A percentile compares a stretch with the other conserved stretches of the same genome.
These are phyloP conservation scores for Lentinula edodes DNA, from an alignment of 768 basidiomycete species.

Conservation along the genomic window DNA sequence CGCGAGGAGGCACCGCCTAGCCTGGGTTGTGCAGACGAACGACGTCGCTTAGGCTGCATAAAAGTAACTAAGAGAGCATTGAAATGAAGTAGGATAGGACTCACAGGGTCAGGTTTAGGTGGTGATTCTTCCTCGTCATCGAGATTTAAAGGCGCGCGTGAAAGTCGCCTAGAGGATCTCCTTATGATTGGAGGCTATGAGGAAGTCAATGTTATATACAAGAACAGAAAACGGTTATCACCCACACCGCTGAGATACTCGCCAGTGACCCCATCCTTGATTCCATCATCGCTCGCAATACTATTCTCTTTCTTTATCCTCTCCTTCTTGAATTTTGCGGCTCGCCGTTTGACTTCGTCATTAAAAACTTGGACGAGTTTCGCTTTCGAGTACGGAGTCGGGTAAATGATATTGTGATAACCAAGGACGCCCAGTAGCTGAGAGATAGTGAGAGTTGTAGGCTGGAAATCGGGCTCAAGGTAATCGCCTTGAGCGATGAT, in stretches of 20 bases:
- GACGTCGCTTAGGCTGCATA: conserved; percentile 60
- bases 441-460: conserved; percentile 68
- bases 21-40: conserved; percentile 73
- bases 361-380: conserved; percentile 77
- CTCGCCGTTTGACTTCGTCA: conserved; percentile 62
- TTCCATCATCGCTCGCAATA: conserved; percentile 75
- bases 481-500: conserved; percentile 73
- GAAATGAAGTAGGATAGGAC: conserved; percentile 17
- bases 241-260: conserved; percentile 50
- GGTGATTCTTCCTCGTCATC: conserved; percentile 36
- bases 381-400: conserved; percentile 70
- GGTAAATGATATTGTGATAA: conserved; percentile 71
- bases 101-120: conserved; percentile 50
- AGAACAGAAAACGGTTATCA: not conserved
- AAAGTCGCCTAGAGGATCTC: conserved; percentile 61
- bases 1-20: conserved; percentile 41
- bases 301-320: conserved; percentile 62
- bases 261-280: conserved; percentile 81
- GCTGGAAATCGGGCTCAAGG: conserved; percentile 74
- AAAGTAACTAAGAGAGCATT: conserved; percentile 4
- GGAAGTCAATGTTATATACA: not conserved
- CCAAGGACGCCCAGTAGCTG: conserved; percentile 75
- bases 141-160: conserved; percentile 46
- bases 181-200: conserved; percentile 25
- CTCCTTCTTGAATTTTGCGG: conserved; percentile 55